Evolutionary conservation across 75 land plant genomes (phyloP).

Genomic region (Picea sitchensis): DNA sequence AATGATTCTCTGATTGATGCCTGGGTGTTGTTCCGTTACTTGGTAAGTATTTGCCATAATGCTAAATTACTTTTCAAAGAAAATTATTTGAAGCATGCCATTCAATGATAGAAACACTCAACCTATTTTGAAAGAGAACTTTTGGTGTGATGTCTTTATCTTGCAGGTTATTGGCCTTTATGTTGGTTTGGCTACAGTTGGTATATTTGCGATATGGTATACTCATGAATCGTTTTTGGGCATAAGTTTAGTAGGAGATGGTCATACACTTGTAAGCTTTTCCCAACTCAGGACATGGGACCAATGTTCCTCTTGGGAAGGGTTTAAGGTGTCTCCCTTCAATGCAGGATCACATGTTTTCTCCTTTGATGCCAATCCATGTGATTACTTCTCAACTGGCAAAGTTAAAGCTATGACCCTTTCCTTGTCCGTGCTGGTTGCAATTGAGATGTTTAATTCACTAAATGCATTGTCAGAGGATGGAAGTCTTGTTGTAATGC

Average conservation of each 20-base stretch:
- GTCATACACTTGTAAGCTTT: slow-evolving; percentile 76
- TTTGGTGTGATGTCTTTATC: not conserved
- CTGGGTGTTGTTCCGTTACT: slow-evolving; percentile 84
- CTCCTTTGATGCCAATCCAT: slow-evolving; percentile 62
- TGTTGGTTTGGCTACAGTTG: slow-evolving; percentile 97
- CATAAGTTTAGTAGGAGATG: slow-evolving; percentile 70
- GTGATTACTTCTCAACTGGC: slow-evolving; percentile 78
- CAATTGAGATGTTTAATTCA: slow-evolving; percentile 94
- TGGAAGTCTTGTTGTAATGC: slow-evolving; percentile 74
- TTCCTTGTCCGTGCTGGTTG: slow-evolving; percentile 73
- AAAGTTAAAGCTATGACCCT: slow-evolving; percentile 87
- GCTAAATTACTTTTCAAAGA: not conserved
- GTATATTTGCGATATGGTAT: slow-evolving; percentile 83
- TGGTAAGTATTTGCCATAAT: slow-evolving; percentile 39
- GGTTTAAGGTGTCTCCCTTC: slow-evolving; percentile 64
- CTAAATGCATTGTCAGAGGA: slow-evolving; percentile 90
- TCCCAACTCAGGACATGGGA: slow-evolving; percentile 77
- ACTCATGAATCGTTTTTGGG: slow-evolving; percentile 73
- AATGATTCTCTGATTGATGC: slow-evolving; percentile 76
- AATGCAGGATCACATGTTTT: slow-evolving; percentile 58
- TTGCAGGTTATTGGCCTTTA: slow-evolving; percentile 86
- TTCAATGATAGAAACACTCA: not conserved
- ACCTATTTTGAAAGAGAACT: not conserved
- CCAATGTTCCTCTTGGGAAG: slow-evolving; percentile 72
- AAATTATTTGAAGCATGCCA: not conserved